A percentile compares a stretch with the other conserved stretches of the same genome.
Conservation (phyloP, 108 stramenopile genomes). For the Seminavis robusta region DNA sequence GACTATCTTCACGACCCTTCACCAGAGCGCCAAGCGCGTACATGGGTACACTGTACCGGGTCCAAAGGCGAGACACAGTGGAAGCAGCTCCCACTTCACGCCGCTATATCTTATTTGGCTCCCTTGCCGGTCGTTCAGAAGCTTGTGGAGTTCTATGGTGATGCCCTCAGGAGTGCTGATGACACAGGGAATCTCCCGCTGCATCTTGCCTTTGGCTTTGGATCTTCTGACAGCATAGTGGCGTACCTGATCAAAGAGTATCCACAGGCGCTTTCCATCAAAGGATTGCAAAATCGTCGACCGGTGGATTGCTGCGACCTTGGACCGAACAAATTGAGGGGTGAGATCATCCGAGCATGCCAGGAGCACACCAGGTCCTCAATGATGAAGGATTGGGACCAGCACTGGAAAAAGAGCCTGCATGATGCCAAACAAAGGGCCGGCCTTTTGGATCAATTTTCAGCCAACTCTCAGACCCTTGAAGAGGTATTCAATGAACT, state of each 20-base stretch:
- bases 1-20: constrained; percentile 5
- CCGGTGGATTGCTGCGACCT: constrained; percentile 33
- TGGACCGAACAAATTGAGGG: constrained; percentile 12
- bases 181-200: constrained; percentile 72
- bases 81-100: constrained; percentile 48
- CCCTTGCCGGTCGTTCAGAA: constrained; percentile 38
- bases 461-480: no score
- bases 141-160: constrained; percentile 43
- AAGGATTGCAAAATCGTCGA: constrained; percentile 35
- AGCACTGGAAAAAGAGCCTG: no score
- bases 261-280: constrained; percentile 54
- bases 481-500: no score
- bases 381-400: no score
- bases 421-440: no score
- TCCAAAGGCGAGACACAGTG: constrained; percentile 27
- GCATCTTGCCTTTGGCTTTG: constrained; percentile 69
- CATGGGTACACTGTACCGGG: constrained; percentile 71
- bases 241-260: constrained; percentile 33
- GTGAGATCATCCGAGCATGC: no score
- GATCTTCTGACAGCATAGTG: constrained; percentile 39
- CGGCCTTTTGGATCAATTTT: no score
- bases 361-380: no score
- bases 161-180: constrained; percentile 46
- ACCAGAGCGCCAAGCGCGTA: constrained; percentile 30
- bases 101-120: constrained; percentile 36